Evolutionary conservation across 768 basidiomycete species (phyloP).

Genomic region (Boletus rubescentipes): DNA sequence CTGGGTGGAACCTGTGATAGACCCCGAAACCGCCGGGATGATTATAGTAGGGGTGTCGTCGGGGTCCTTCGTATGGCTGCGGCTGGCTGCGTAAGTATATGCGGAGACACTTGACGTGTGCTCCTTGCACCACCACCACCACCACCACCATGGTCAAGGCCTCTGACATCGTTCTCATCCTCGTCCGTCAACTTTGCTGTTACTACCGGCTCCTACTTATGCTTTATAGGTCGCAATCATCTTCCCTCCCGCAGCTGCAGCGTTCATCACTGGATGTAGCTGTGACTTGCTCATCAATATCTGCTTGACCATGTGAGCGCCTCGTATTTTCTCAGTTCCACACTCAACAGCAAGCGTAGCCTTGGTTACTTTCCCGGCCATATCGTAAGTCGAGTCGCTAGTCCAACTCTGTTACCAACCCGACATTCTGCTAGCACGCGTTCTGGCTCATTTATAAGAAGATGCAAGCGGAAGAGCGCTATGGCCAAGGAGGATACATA

Average conservation of each 20-base stretch:
- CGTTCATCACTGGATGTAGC: constrained; percentile 76
- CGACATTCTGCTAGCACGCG: constrained; percentile 51
- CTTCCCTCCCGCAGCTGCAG: constrained; percentile 80
- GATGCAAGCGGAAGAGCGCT: constrained; percentile 84
- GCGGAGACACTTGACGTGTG: not conserved
- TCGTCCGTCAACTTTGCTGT: constrained; percentile 44
- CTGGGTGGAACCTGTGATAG: constrained; percentile 1
- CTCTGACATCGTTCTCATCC: constrained; percentile 77
- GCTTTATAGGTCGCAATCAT: constrained; percentile 65
- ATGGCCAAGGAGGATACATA: constrained; percentile 71
- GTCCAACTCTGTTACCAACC: not conserved
- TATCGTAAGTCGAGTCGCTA: constrained; percentile 36
- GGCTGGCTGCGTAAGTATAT: constrained; percentile 17
- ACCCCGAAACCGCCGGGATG: constrained; percentile 15
- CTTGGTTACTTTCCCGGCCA: constrained; percentile 76
- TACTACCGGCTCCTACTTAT: not conserved
- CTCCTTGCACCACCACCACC: not conserved
- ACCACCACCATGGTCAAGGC: constrained; percentile 43
- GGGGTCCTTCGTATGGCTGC: constrained; percentile 21
- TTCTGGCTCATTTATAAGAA: constrained; percentile 91
- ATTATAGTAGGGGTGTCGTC: constrained; percentile 1
- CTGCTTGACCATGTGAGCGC: constrained; percentile 65
- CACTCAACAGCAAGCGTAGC: constrained; percentile 34
- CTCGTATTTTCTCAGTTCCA: not conserved
- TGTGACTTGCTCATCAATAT: constrained; percentile 89